Evolutionary conservation across 1,284 basidiomycete species (phyloP), one percentile per base, ranked within the genome.

Genomic region (Ceratobasidium sp.): DNA sequence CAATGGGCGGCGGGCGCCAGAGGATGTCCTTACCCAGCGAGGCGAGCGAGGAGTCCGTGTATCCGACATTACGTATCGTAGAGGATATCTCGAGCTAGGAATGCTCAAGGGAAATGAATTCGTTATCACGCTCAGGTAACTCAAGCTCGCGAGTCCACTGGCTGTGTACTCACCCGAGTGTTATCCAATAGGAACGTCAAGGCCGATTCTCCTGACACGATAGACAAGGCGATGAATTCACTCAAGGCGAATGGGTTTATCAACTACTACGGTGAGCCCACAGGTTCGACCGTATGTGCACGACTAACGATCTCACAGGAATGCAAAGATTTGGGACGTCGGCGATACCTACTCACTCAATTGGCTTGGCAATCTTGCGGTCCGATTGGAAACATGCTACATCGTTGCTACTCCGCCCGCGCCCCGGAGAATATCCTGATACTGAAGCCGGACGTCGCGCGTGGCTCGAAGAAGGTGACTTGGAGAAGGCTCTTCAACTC

Each of bases 251-350:
- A 91, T 76, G 98, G 98, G 0, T 99, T 99, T 85, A 95, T 99
- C 85, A 99, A 99, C 85, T 99, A 98, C 84, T 99, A 98, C 84
- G 97, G 96, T 60, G 44, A 28, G 76, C 20, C 60, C 53, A 76
- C 15, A 40, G 23, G 33, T 55, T n/a, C 20, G 13, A 76, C 5
- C 42, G 55, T 77, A 13, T 72, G 77, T 58, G 39, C 40, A 67
- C 39, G 18, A 33, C 56, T 69, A 10, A 66, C 18, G 20, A 61
- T 42, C 28, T 15, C 40, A 33, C 73, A 96, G 95, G 97, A 55
- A 98, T 99, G 97, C 98, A 99, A 84, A 93, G 98, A 20, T 99
- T 99, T 85, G 98, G 98, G 44, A 99, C 97, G 0, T 96, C 97
- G 7, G 92, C 95, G 13, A 93, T 99, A 40, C 96, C 97, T 1